Evolutionary conservation across 2,329 filamentous ascomycete genomes (phyloP), one percentile per base, ranked within the genome.

Genomic region (Lachnellula subtilissima): DNA sequence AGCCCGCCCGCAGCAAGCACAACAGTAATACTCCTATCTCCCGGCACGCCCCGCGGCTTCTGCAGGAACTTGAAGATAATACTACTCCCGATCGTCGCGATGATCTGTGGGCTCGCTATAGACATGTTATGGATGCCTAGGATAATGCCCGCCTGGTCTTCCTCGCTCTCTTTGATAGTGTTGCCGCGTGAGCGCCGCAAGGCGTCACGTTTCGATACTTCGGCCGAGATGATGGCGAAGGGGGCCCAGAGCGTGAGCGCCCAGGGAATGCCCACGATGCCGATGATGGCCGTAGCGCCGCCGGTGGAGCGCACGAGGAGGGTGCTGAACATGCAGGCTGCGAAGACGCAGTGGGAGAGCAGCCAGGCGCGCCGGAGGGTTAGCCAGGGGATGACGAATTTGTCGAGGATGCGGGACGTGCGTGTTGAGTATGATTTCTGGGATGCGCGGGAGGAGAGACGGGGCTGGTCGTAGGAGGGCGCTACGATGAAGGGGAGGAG

Each of bases 71-170:
- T 86, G 76, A 97, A 97, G 60, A 97, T 88, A 57, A 88, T 76
- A 67, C 88, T 91, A 57, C 89, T 93, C 23, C 88, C 84, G 28
- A 97, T 75, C 5, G 91, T 97, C 11, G 93, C 91, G 53, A 97
- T 80, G 58, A 97, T 92, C 70, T 97, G 93, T 1, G 93, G 93
- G 5, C 91, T 86, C 0, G 92, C 91, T 64, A 97, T 89, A 15
- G 92, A 87, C 74, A 97, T 93, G 71, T 97, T 97, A 76, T 97
- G 93, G 53, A 97, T 91, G 8, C 93, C 93, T 2, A 97, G 80
- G 46, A 97, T 91, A 42, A 97, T 88, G 43, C 93, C 69, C 43
- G 61, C 64, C 55, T 69, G 65, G 48, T 65, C 64, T 55, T 64
- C 60, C 23, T 58, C 53, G 22, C 50, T 40, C 11, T 54, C 54